Evolutionary conservation across 805 yeast genomes (phyloP).

Genomic region (Kuraishia borneana): DNA sequence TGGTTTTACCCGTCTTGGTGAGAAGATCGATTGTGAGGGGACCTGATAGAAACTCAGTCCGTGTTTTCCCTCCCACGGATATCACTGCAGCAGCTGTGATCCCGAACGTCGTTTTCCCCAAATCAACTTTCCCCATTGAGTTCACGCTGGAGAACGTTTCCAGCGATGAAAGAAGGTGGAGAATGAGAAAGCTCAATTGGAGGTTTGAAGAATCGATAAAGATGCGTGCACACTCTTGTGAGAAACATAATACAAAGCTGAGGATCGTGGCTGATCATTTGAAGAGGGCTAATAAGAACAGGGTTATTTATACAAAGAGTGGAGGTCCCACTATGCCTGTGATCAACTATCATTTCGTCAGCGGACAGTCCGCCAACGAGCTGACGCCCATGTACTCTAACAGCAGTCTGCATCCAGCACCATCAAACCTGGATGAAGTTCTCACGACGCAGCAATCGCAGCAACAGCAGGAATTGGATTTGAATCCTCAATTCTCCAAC

Average conservation of each 20-base stretch:
- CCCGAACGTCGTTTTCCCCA: conserved; percentile 85
- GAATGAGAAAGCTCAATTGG: conserved; percentile 86
- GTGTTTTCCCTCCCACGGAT: conserved; percentile 94
- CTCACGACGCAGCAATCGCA: background rate
- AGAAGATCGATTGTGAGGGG: conserved; percentile 72
- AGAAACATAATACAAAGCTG: conserved; percentile 40
- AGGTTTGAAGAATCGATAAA: conserved; percentile 75
- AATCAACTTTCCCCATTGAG: conserved; percentile 76
- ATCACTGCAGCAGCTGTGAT: conserved; percentile 78
- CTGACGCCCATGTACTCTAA: background rate
- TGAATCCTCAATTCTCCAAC: conserved; percentile 1
- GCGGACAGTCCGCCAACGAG: background rate
- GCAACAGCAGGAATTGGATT: background rate
- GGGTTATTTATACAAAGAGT: conserved; percentile 14
- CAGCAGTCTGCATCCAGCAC: background rate
- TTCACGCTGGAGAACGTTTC: conserved; percentile 66
- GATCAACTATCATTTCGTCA: background rate
- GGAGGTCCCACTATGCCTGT: conserved; percentile 11
- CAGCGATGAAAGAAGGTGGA: conserved; percentile 62
- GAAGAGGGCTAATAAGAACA: conserved; percentile 15
- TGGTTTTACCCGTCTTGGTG: conserved; percentile 56
- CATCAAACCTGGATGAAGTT: background rate
- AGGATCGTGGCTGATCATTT: conserved; percentile 29
- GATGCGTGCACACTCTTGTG: conserved; percentile 48
- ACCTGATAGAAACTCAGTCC: conserved; percentile 73